Percentiles rank a stretch among this genome's conserved stretches.
phyloP scores from a whole-genome alignment of 2,329 filamentous ascomycete species.

The Hypoxylon sp. region DNA sequence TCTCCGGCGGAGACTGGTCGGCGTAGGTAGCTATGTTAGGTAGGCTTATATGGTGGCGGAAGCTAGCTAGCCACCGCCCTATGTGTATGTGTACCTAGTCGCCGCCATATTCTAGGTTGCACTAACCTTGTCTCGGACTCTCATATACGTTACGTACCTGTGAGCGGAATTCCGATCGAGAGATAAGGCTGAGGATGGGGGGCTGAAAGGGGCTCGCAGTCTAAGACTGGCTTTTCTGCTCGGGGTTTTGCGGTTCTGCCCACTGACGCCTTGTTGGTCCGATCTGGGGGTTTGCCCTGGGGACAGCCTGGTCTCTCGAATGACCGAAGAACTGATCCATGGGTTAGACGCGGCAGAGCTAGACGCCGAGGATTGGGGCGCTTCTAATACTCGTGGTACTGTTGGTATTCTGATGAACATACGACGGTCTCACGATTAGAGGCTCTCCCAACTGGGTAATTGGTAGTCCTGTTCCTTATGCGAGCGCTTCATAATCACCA shows the following conservation, averaged over 20 bases:
- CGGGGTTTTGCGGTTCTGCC: neutral
- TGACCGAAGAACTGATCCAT: conserved; percentile 12
- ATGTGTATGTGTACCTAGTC: neutral
- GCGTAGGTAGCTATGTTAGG: neutral
- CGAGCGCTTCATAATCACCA: neutral
- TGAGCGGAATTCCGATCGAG: conserved; percentile 14
- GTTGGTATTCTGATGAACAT: conserved; percentile 10
- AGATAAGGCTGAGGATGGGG: conserved; percentile 17
- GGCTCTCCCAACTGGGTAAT: neutral
- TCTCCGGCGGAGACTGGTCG: neutral
- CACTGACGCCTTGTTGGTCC: conserved; percentile 26
- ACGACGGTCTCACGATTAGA: conserved; percentile 28
- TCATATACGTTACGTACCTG: neutral
- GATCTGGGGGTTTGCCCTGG: conserved; percentile 17
- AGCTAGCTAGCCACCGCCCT: neutral
- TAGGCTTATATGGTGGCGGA: conserved; percentile 4
- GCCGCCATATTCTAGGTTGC: conserved; percentile 5
- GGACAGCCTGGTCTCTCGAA: neutral
- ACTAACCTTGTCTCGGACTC: conserved; percentile 11
- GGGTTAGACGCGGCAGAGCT: conserved; percentile 8
- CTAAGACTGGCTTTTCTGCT: conserved; percentile 13
- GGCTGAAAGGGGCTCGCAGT: conserved; percentile 2
- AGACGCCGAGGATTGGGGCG: neutral
- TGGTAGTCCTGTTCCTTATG: neutral
- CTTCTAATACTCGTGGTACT: conserved; percentile 3